These are phyloP conservation scores for Streptanthus diversifolius DNA, from an alignment of 345 rosid genomes.

Conservation along the genomic window DNA sequence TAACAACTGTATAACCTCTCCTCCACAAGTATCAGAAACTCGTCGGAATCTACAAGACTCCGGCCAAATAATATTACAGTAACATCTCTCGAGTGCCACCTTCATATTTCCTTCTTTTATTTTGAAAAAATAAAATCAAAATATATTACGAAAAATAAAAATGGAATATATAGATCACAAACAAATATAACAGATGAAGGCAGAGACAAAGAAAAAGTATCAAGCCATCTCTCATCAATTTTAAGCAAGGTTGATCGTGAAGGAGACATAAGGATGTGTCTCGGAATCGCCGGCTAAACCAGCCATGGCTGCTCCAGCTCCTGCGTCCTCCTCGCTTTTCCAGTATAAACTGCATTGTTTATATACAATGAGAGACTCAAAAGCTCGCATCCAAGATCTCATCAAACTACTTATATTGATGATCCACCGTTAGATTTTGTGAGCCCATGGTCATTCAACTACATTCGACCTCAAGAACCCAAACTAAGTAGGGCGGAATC, in stretches of 20 bases:
- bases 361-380: not conserved
- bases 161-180: conserved; percentile 20
- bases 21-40: conserved; percentile 21
- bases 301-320: conserved; percentile 65
- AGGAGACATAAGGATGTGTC: conserved; percentile 77
- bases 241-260: conserved; percentile 88
- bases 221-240: conserved; percentile 30
- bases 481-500: not conserved
- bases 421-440: not conserved
- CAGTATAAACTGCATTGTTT: conserved; percentile 66
- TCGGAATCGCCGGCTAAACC: conserved; percentile 83
- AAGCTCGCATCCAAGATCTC: not conserved
- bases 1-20: conserved; percentile 25
- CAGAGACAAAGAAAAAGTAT: conserved; percentile 13
- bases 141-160: conserved; percentile 27
- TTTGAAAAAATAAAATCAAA: conserved; percentile 10
- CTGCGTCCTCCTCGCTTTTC: conserved; percentile 87
- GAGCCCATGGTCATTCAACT: not conserved
- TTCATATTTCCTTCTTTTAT: conserved; percentile 25
- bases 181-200: conserved; percentile 32
- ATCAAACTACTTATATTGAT: not conserved
- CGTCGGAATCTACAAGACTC: conserved; percentile 29
- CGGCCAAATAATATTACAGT: conserved; percentile 34
- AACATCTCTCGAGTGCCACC: conserved; percentile 27
- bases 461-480: not conserved